Percentiles rank a stretch among this genome's conserved stretches.
phyloP scores from a whole-genome alignment of 2,329 filamentous ascomycete species.

The Colletotrichum kahawae region DNA sequence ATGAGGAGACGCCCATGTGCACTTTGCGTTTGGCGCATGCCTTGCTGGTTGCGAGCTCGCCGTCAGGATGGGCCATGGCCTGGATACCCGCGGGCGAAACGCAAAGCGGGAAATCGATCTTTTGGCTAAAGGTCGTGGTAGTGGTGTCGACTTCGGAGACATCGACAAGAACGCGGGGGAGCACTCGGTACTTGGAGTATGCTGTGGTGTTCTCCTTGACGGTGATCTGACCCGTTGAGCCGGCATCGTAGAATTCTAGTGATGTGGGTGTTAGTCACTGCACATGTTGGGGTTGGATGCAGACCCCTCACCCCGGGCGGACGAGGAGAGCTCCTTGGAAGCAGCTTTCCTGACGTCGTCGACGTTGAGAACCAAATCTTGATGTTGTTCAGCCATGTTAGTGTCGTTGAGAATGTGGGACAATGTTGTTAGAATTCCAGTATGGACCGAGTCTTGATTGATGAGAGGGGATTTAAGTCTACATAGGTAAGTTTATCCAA shows the following conservation, averaged over 20 bases:
- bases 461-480: neutral
- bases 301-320: neutral
- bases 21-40: conserved; percentile 46
- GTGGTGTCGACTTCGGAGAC: neutral
- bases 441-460: neutral
- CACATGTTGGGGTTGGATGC: neutral
- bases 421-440: neutral
- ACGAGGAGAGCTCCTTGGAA: neutral
- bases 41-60: conserved; percentile 53
- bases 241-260: neutral
- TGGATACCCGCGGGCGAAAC: conserved; percentile 61
- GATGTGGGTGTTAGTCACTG: neutral
- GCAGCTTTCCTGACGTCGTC: neutral
- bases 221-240: neutral
- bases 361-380: neutral
- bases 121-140: conserved; percentile 3
- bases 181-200: neutral
- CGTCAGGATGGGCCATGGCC: conserved; percentile 56
- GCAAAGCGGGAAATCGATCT: conserved; percentile 53
- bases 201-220: neutral
- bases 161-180: neutral
- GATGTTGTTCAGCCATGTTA: neutral
- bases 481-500: neutral
- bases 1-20: conserved; percentile 53
- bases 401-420: neutral